A percentile compares a stretch with the other conserved stretches of the same genome.
phyloP scores from a whole-genome alignment of 768 basidiomycete genomes.

The Lactifluus rugatus region DNA sequence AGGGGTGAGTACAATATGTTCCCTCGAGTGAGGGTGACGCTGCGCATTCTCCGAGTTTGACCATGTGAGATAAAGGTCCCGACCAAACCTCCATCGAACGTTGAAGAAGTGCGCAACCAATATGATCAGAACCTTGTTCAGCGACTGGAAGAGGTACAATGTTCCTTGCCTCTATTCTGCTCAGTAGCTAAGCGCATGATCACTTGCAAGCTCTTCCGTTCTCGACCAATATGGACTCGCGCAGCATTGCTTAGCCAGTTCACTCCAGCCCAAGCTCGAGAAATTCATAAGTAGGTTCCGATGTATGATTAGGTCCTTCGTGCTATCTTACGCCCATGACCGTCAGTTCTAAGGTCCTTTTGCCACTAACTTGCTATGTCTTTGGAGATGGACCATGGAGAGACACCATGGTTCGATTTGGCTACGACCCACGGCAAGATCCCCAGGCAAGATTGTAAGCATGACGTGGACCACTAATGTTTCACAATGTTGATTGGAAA shows the following conservation, averaged over 20 bases:
- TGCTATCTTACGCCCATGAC: not conserved
- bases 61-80: conserved; percentile 28
- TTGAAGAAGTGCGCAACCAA: conserved; percentile 48
- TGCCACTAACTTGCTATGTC: conserved; percentile 76
- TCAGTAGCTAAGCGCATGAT: not conserved
- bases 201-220: conserved; percentile 46
- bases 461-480: not conserved
- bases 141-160: conserved; percentile 43
- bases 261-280: conserved; percentile 50
- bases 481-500: not conserved
- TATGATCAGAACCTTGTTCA: conserved; percentile 46
- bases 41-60: conserved; percentile 23
- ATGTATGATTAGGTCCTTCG: not conserved
- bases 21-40: not conserved
- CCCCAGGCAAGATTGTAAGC: conserved; percentile 66
- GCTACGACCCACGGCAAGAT: conserved; percentile 82
- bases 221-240: conserved; percentile 87
- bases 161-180: not conserved
- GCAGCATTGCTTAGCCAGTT: conserved; percentile 79
- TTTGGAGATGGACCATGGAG: conserved; percentile 94
- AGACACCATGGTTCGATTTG: conserved; percentile 76
- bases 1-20: conserved; percentile 30
- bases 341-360: conserved; percentile 65
- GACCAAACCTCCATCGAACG: conserved; percentile 48
- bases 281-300: conserved; percentile 59